Evolutionary conservation across 129 eudicot genomes (phyloP).

Genomic region (Escallonia herrerae): DNA sequence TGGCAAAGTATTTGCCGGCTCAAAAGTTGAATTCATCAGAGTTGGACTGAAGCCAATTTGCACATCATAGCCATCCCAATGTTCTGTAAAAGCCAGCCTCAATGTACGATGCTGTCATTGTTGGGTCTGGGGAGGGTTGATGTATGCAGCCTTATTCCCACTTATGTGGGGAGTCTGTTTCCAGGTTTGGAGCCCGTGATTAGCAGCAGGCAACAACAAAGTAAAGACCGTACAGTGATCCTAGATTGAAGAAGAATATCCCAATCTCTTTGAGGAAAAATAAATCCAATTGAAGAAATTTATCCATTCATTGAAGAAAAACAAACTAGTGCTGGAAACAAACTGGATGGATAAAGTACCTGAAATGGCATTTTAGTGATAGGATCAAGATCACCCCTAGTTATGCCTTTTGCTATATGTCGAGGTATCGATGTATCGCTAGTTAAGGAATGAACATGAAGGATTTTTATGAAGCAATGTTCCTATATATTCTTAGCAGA

Average conservation of each 20-base stretch:
- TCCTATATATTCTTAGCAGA: neutral
- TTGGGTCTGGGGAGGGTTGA: no score
- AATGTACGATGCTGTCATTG: no score
- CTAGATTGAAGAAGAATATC: neutral
- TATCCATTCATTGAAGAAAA: neutral
- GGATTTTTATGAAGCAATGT: neutral
- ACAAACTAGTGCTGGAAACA: neutral
- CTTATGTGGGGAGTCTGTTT: no score
- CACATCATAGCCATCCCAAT: no score
- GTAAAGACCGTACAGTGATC: neutral
- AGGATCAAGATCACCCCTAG: constrained; percentile 85
- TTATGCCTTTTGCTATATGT: constrained; percentile 76
- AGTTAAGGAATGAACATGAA: constrained; percentile 36
- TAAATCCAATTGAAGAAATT: constrained; percentile 1
- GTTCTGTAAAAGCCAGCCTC: no score
- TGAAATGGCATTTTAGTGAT: constrained; percentile 65
- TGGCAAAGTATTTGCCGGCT: no score
- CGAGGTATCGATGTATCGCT: constrained; percentile 55
- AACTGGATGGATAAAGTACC: constrained; percentile 27
- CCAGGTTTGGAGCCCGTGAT: no score
- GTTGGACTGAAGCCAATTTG: no score
- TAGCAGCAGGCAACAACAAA: neutral
- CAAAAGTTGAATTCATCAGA: no score
- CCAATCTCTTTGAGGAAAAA: neutral
- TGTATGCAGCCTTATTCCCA: no score